phyloP scores from a whole-genome alignment of 2,329 filamentous ascomycete genomes.

The Aspergillus latus region DNA sequence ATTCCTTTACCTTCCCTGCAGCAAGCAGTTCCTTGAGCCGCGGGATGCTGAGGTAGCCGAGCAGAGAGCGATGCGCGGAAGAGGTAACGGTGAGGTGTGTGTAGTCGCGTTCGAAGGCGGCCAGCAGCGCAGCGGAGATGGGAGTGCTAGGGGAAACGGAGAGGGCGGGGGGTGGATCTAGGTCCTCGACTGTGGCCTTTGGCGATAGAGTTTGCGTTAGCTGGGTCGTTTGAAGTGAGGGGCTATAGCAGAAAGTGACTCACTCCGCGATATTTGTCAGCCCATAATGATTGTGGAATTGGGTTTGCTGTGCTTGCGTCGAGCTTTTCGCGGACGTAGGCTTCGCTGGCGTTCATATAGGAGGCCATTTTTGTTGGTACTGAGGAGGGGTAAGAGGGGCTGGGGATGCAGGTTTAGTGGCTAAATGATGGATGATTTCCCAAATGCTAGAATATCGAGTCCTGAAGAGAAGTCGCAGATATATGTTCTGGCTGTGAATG shows the following conservation, averaged over 20 bases:
- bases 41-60: constrained; percentile 92
- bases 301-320: constrained; percentile 23
- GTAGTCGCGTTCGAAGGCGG: constrained; percentile 92
- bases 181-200: constrained; percentile 89
- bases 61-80: constrained; percentile 71
- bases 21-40: constrained; percentile 76
- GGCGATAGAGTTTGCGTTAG: neutral
- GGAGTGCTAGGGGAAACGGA: constrained; percentile 79
- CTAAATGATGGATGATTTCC: neutral
- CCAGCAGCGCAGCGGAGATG: constrained; percentile 76
- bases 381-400: constrained; percentile 3
- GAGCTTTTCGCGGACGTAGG: constrained; percentile 38
- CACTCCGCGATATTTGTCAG: constrained; percentile 65
- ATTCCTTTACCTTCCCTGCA: constrained; percentile 66
- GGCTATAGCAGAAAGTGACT: constrained; percentile 26
- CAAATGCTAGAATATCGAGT: neutral
- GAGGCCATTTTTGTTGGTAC: constrained; percentile 36
- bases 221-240: neutral
- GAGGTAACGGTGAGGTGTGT: constrained; percentile 89
- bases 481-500: neutral
- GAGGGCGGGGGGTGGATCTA: constrained; percentile 88
- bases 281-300: constrained; percentile 49
- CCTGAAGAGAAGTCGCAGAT: neutral
- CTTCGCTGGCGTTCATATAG: constrained; percentile 35
- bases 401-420: neutral